Base-by-base conservation (phyloP, 83 land plant genomes). In the Diphasiastrum complanatum region DNA sequence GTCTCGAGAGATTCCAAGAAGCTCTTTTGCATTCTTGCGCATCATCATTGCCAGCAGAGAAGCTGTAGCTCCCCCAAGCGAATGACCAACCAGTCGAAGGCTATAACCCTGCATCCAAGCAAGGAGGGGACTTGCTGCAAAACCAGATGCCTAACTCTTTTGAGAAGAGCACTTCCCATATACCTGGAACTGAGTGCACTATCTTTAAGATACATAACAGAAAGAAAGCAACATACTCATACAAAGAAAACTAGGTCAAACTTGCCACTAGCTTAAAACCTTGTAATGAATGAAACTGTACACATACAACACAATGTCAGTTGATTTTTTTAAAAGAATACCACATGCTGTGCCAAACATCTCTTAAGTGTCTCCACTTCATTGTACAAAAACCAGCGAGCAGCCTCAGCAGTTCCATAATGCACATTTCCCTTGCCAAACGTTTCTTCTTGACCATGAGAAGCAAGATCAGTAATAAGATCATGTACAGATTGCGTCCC, bases 61-160 rank as follows among this genome's bases (percentile, higher is more conserved):
- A 54, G 87, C 97, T 43, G 79, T 79, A 18, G 97, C 84, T 60
- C 85, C 96, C 18, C 97, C 97, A 69, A 87, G 83, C 10, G 97
- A 91, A 75, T 91, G 97, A 32, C 97, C 97, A 31, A 87, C 97
- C 3, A 91, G 64, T 65, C 87, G 81, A 35, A 91, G 85, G 70
- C 78, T 78, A 67, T 65, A 91, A 4, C 87, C 95, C 96, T 91
- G 86, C 65, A 51, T 43, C 65, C 47, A 68, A 57, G 64, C 71
- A n/a, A 3, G 5, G 23, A 23, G 10, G 10, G 30, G n/a, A 49
- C 57, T 10, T 27, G n/a, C n/a, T n/a, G n/a, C n/a, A n/a, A n/a
- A n/a, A n/a, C n/a, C n/a, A n/a, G n/a, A n/a, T n/a, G n/a, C n/a
- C n/a, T n/a, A n/a, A n/a, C n/a, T n/a, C n/a, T n/a, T n/a, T n/a